phyloP scores from a whole-genome alignment of 1,284 basidiomycete genomes.

The Bondarzewia mesenterica region DNA sequence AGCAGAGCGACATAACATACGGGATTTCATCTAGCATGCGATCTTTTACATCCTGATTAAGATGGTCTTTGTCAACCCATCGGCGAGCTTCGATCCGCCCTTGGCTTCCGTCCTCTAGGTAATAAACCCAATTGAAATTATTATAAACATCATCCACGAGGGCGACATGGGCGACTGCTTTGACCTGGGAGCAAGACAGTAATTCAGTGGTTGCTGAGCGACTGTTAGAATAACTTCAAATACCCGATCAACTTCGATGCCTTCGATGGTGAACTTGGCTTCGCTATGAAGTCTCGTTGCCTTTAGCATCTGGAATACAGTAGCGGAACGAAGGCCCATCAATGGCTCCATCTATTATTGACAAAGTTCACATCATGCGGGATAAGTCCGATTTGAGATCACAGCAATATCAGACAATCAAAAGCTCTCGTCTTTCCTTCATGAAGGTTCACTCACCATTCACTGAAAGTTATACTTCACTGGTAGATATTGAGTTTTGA shows the following conservation, averaged over 20 bases:
- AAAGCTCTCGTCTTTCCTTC: no score
- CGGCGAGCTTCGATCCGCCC: background rate
- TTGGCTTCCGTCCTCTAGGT: background rate
- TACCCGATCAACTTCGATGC: background rate
- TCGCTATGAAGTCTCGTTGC: background rate
- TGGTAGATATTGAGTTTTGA: no score
- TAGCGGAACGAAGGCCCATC: constrained; percentile 2
- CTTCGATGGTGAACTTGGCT: constrained; percentile 1
- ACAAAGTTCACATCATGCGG: no score
- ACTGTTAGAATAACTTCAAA: background rate
- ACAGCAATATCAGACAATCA: no score
- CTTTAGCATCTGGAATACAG: background rate
- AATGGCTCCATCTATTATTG: no score
- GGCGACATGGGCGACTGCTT: background rate
- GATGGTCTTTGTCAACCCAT: background rate
- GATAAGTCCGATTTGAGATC: no score
- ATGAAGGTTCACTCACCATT: no score
- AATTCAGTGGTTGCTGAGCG: background rate
- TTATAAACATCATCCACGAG: background rate
- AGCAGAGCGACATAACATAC: background rate
- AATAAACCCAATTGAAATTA: background rate
- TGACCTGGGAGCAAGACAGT: background rate
- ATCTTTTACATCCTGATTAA: background rate
- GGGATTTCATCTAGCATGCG: background rate
- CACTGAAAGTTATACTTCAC: no score